Evolutionary conservation across 768 basidiomycete genomes (phyloP).

Genomic region (Flagelloscypha sp.): DNA sequence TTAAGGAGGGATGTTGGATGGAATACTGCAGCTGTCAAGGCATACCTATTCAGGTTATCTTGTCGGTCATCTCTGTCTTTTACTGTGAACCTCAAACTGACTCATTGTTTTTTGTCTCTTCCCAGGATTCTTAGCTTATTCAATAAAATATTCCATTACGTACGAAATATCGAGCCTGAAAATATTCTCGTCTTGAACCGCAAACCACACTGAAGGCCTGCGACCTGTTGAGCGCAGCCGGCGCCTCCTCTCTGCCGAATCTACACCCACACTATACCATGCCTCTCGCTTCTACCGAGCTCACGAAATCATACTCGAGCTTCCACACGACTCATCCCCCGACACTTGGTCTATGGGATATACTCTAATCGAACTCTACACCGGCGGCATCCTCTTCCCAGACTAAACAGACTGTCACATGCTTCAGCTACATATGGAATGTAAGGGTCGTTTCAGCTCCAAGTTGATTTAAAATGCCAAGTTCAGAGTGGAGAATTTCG

Average conservation of each 20-base stretch:
- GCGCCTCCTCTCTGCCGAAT: slow-evolving; percentile 91
- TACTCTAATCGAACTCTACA: slow-evolving; percentile 92
- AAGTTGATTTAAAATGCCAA: slow-evolving; percentile 93
- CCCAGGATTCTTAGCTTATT: slow-evolving; percentile 51
- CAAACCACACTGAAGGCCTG: slow-evolving; percentile 89
- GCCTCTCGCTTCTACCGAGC: slow-evolving; percentile 97
- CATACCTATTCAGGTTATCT: slow-evolving; percentile 96
- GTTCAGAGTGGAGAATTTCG: slow-evolving; percentile 90
- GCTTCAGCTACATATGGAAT: slow-evolving; percentile 96
- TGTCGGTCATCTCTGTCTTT: no score
- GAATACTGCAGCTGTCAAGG: slow-evolving; percentile 93
- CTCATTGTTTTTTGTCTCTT: no score
- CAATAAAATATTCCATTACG: slow-evolving; percentile 64
- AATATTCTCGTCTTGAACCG: no score
- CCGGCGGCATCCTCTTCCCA: slow-evolving; percentile 95
- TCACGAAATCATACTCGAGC: slow-evolving; percentile 96
- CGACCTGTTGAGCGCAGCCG: slow-evolving; percentile 94
- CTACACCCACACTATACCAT: slow-evolving; percentile 96
- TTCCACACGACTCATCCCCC: slow-evolving; percentile 88
- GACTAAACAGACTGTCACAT: slow-evolving; percentile 97
- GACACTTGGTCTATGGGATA: slow-evolving; percentile 98
- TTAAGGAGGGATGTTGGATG: slow-evolving; percentile 99
- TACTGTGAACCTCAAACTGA: no score
- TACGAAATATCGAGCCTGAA: slow-evolving; percentile 75
- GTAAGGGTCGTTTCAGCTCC: slow-evolving; percentile 88